phyloP scores from a whole-genome alignment of 1,284 basidiomycete genomes.

The Pholiota adiposa region DNA sequence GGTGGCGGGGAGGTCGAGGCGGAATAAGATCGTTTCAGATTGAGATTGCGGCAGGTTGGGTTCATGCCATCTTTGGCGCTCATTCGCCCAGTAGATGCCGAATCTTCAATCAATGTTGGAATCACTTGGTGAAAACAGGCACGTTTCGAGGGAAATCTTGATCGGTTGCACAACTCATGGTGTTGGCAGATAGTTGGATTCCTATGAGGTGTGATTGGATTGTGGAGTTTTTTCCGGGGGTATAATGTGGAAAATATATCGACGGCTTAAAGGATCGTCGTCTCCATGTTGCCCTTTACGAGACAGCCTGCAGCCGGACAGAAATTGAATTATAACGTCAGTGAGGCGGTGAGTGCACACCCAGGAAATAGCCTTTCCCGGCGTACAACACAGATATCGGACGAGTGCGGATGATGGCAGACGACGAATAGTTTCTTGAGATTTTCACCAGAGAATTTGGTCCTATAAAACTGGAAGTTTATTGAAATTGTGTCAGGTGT shows the following conservation, averaged over 20 bases:
- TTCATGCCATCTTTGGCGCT: conserved; percentile 18
- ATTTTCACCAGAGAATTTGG: neutral
- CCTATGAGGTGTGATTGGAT: conserved; percentile 5
- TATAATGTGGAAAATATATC: conserved; percentile 7
- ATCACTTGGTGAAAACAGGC: conserved; percentile 3
- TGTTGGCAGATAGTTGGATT: conserved; percentile 11
- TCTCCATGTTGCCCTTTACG: neutral
- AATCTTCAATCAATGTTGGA: conserved; percentile 14
- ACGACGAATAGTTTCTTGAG: neutral
- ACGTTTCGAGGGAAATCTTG: conserved; percentile 6
- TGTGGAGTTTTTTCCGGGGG: conserved; percentile 11
- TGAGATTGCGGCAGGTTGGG: conserved; percentile 6
- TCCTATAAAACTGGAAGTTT: neutral
- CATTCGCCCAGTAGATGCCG: conserved; percentile 13
- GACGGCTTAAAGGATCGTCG: conserved; percentile 1
- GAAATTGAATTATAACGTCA: neutral
- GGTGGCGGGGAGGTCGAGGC: conserved; percentile 13
- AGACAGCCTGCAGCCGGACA: neutral
- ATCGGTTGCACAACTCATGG: conserved; percentile 1
- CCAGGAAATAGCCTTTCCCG: conserved; percentile 3
- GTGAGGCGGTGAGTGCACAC: conserved; percentile 1
- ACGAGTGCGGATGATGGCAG: neutral
- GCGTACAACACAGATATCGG: conserved; percentile 12
- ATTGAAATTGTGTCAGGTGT: neutral
- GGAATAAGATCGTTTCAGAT: conserved; percentile 15